Evolutionary conservation across 1,139 yeast species (phyloP), one percentile per base, ranked within the genome.

Genomic region (Candida frijolesensis): DNA sequence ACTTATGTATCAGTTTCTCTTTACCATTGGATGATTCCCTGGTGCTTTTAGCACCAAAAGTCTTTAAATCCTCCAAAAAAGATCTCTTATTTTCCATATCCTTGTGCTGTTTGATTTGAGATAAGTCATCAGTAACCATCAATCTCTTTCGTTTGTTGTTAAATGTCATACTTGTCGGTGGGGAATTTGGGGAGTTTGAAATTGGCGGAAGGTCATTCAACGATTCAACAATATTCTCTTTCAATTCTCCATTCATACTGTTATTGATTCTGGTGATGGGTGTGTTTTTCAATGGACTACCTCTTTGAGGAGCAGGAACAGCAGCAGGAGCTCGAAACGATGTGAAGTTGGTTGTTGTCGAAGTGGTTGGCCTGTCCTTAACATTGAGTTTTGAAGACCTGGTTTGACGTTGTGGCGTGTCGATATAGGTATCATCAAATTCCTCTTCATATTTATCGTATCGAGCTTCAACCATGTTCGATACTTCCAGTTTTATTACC

Each of bases 391-490:
- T 18, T 10, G n/a, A 40, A 9, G 29, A 8, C 29, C 8, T 11
- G 56, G 35, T 10, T 50, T 44, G 48, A 50, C 57, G 25, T 9
- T 44, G 30, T 4, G 69, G 68, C 2, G 67, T 61, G 19, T 63
- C 68, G 16, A 61, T 47, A 14, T 57, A 54, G 5, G 69, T 62
- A 34, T 66, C 68, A 52, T 67, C 71, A 46, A 67, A 65, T 49
- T 67, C 71, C 42, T 66, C 65, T 29, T 64, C 68, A 32, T 54
- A 45, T 27, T 61, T 66, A 8, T 25, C 14, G 30, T 30, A 41
- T 41, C 42, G 30, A 19, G 42, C 30, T 15, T 38, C 32, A 12
- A 38, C 42, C 42, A 38, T 37, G 12, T 11, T 37, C 29, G 11
- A 14, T 34, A 15, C 9, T 14, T 14, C 14, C 34, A 3, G 38